Evolutionary conservation across 257 asterid species (phyloP).

Genomic region (Gentiana macrophylla): DNA sequence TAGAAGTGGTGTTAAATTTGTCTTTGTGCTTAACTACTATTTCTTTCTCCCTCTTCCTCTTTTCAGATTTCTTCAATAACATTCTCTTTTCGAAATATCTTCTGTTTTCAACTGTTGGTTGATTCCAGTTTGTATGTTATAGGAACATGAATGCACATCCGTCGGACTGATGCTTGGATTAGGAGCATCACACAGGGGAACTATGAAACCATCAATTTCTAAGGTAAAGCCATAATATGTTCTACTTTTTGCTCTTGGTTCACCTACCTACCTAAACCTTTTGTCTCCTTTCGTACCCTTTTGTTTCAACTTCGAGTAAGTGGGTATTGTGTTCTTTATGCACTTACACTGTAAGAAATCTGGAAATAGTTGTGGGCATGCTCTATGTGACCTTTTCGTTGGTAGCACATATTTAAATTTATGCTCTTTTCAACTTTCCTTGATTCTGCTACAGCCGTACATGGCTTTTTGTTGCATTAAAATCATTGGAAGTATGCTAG

Average conservation of each 20-base stretch:
- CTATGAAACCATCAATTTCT: constrained; percentile 95
- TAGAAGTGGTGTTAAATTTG: not conserved
- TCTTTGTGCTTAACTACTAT: not conserved
- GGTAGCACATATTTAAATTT: not conserved
- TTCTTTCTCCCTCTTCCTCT: not conserved
- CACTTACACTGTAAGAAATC: not conserved
- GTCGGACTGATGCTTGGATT: constrained; percentile 98
- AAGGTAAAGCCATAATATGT: constrained; percentile 44
- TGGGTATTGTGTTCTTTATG: not conserved
- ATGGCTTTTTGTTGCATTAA: too few species aligned
- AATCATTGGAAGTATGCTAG: too few species aligned
- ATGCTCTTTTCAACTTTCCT: not conserved
- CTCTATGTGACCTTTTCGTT: not conserved
- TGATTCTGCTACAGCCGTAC: too few species aligned
- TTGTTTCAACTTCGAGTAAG: not conserved
- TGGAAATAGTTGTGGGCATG: not conserved
- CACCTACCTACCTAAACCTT: constrained; percentile 7
- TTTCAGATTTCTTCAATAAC: constrained; percentile 1
- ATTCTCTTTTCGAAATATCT: too few species aligned
- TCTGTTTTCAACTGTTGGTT: not conserved
- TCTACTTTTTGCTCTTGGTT: constrained; percentile 6
- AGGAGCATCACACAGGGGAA: constrained; percentile 93
- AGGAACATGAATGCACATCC: constrained; percentile 97
- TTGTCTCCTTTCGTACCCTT: not conserved
- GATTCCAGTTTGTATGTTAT: constrained; percentile 1